Evolutionary conservation across 441 rosid genomes (phyloP).

Genomic region (Cnidoscolus chayamansa): DNA sequence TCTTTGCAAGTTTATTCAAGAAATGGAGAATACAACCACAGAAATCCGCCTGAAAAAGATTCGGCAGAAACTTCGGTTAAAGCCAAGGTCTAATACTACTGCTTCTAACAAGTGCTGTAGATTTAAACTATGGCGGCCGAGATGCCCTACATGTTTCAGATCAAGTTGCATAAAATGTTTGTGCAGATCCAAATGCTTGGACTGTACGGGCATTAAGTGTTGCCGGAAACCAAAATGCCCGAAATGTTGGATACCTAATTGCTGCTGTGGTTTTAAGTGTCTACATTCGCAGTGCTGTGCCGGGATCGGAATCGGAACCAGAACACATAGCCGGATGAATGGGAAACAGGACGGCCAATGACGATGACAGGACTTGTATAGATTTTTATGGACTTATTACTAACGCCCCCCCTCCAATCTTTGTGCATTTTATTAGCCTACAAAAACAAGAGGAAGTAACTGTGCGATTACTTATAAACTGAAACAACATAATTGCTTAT

Average conservation of each 20-base stretch:
- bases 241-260: constrained; percentile 27
- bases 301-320: not conserved
- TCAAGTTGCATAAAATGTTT: constrained; percentile 36
- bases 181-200: constrained; percentile 33
- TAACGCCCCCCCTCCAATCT: constrained; percentile 25
- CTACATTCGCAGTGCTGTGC: constrained; percentile 37
- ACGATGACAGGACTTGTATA: constrained; percentile 26
- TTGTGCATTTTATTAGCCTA: constrained; percentile 24
- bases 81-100: constrained; percentile 28
- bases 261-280: constrained; percentile 42
- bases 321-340: constrained; percentile 19
- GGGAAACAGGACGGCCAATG: constrained; percentile 35
- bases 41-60: constrained; percentile 69
- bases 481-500: constrained; percentile 12
- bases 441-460: constrained; percentile 25
- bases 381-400: constrained; percentile 28
- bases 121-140: constrained; percentile 44
- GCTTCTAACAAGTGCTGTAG: constrained; percentile 46
- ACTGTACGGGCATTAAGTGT: constrained; percentile 23
- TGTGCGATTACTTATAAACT: constrained; percentile 12
- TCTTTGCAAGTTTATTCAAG: constrained; percentile 70
- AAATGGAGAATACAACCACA: constrained; percentile 81
- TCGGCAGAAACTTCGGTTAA: constrained; percentile 43
- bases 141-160: constrained; percentile 39
- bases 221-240: constrained; percentile 32